Evolutionary conservation across 139 green algal genomes (phyloP).

Genomic region (Deuterostichococcus epilithicus): DNA sequence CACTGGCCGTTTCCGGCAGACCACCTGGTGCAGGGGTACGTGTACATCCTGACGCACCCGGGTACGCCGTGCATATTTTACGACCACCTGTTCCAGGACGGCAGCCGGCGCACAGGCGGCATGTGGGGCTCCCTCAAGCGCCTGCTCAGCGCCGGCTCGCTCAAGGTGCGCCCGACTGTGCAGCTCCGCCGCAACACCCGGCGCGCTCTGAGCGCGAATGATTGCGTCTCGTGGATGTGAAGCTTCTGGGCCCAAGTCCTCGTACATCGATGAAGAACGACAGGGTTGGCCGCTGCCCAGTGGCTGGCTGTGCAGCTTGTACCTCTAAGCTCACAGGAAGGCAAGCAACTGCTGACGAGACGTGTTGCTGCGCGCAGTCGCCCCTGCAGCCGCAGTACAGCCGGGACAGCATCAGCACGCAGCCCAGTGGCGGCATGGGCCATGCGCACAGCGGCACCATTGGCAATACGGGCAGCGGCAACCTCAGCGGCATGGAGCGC

Average conservation of each 20-base stretch:
- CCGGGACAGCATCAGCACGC: constrained; percentile 1
- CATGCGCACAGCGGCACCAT: background rate
- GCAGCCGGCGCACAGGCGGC: constrained; percentile 4
- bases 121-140: constrained; percentile 4
- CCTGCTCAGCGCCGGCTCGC: background rate
- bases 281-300: no score
- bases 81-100: constrained; percentile 71
- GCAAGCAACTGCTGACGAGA: background rate
- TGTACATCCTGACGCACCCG: constrained; percentile 93
- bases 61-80: constrained; percentile 76
- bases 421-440: background rate
- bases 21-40: constrained; percentile 64
- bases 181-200: no score
- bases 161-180: background rate
- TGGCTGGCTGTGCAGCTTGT: no score
- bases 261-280: no score
- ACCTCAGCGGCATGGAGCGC: constrained; percentile 3
- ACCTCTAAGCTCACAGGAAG: no score
- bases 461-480: background rate
- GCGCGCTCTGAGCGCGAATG: no score
- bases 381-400: constrained; percentile 1
- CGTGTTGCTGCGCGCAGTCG: background rate
- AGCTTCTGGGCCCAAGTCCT: no score
- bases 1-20: constrained; percentile 76
- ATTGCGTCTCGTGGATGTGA: no score